Base-by-base conservation (phyloP, 257 asterid genomes). In the Paulownia fortunei region DNA sequence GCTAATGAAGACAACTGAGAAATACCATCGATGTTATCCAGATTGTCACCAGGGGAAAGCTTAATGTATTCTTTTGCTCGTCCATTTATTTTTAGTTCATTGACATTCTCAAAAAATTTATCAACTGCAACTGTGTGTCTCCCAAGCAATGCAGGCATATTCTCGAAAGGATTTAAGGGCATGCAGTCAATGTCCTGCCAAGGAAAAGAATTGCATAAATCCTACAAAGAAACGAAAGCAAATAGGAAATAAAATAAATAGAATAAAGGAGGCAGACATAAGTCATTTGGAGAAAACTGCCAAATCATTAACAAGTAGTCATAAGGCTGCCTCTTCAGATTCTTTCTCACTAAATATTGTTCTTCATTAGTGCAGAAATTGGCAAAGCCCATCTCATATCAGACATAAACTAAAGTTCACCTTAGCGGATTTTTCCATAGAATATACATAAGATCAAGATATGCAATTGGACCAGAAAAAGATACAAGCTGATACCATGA, bases 141-240 rank as follows among this genome's bases (percentile, higher is more conserved):
- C 55, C 89, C 90, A 55, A 86, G 84, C 82, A 84, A 76, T 32
- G 96, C 81, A 73, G 97, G 97, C 78, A 90, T 85, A 83, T 86
- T 92, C 67, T 92, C 97, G 11, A 77, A 83, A 58, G 91, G 94
- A 91, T 91, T 85, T 79, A 83, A 83, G 32, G 99, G 99, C 98
- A 91, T 92, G 87, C 98, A 92, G 77, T 94, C 98, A 73, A 89
- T 84, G 80, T 94, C 98, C 97, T 94, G 90, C 72, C 74, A 85
- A 67, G 82, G 80, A 42, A 70, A 80, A 80, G 44, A 62, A 72
- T 41, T 76, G 54, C 64, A 73, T 68, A 63, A 71, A 55, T 36
- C 15, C 24, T 13, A 34, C 11, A 27, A 44, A 16, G 72, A 72
- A 66, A 54, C 12, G 13, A 23, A 60, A 64, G 44, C 24, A 55